Base-by-base conservation (phyloP, 352 stramenopile genomes). In the Globisporangium viniferum region DNA sequence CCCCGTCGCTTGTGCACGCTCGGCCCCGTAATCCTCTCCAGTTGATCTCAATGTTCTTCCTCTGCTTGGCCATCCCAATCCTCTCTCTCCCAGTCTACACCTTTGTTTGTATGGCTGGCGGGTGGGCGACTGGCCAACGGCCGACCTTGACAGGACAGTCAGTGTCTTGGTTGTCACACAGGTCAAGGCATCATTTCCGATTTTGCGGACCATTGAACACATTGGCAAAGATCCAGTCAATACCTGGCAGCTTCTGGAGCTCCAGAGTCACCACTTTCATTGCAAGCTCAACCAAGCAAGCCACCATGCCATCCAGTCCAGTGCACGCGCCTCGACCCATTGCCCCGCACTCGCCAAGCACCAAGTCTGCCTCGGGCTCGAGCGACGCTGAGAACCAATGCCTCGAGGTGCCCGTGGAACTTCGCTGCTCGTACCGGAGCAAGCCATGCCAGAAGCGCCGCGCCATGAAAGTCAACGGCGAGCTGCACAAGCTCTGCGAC, bases 401-500 rank as follows among this genome's bases (percentile, higher is more conserved):
- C 59, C 24, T 8, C 9, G 33, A 64, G 5, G 56, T 64, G 15
- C 56, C 56, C 2, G 22, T 46, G 9, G 64, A 69, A 33, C 41
- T 71, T 5, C 66, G 59, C 65, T 82, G 76, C 54, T 66, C 64
- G 44, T 82, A 82, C 59, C 71, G 66, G 31, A 77, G 72, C 67
- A 81, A 81, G 64, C 65, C 67, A 1, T 85, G 77, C 57, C 41
- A 63, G 24, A 79, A 79, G 57, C 59, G 66, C 5, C 75, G 77
- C 46, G 73, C 77, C 9, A 69, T 70, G 67, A 85, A 85, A 59
- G 68, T 79, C 15, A 85, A 85, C 54, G 77, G 77, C 15, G 73
- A 81, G 36, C 57, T 69, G 35, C 77, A 85, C 61, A 79, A 78
- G 56, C 75, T 85, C 51, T 85, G 77, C 22, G 66, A 76, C 22